phyloP scores from a whole-genome alignment of 2,329 filamentous ascomycete species.

The Arachnomyces sp. region DNA sequence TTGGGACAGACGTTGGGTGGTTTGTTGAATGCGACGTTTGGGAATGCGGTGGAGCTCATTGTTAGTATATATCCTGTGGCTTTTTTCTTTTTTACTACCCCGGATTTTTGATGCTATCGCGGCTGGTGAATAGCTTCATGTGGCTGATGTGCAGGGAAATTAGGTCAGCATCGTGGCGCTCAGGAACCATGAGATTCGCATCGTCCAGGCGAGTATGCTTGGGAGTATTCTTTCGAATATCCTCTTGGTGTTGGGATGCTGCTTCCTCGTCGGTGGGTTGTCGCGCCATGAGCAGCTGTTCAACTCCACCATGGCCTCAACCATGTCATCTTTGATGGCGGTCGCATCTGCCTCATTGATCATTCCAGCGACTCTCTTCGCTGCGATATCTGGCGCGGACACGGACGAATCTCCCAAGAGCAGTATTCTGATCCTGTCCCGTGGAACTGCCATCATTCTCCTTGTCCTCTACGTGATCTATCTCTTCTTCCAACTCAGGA shows the following conservation, averaged over 20 bases:
- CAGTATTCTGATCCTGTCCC: slow-evolving; percentile 64
- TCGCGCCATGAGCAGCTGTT: slow-evolving; percentile 60
- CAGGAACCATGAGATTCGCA: slow-evolving; percentile 75
- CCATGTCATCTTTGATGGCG: slow-evolving; percentile 62
- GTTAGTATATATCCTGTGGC: slow-evolving; percentile 62
- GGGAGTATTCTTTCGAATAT: slow-evolving; percentile 94
- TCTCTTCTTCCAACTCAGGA: slow-evolving; percentile 68
- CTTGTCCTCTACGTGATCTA: slow-evolving; percentile 69
- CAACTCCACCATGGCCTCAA: slow-evolving; percentile 44
- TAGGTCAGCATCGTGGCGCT: slow-evolving; percentile 90
- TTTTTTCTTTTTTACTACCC: slow-evolving; percentile 48
- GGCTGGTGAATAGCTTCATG: not conserved
- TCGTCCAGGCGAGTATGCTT: slow-evolving; percentile 97
- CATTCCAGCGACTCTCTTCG: slow-evolving; percentile 68
- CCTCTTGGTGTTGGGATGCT: slow-evolving; percentile 75
- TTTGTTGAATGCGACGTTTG: slow-evolving; percentile 59
- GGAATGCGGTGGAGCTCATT: slow-evolving; percentile 60
- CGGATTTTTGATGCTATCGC: too few species aligned
- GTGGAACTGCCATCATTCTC: slow-evolving; percentile 68
- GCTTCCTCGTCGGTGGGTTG: slow-evolving; percentile 68
- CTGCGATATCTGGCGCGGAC: slow-evolving; percentile 46
- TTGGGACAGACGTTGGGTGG: slow-evolving; percentile 57
- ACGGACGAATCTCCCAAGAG: slow-evolving; percentile 30
- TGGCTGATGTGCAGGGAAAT: slow-evolving; percentile 2
- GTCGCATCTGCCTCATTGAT: slow-evolving; percentile 70